Base-by-base conservation (phyloP, 2,329 filamentous ascomycete species). In the Coniochaeta sp. region DNA sequence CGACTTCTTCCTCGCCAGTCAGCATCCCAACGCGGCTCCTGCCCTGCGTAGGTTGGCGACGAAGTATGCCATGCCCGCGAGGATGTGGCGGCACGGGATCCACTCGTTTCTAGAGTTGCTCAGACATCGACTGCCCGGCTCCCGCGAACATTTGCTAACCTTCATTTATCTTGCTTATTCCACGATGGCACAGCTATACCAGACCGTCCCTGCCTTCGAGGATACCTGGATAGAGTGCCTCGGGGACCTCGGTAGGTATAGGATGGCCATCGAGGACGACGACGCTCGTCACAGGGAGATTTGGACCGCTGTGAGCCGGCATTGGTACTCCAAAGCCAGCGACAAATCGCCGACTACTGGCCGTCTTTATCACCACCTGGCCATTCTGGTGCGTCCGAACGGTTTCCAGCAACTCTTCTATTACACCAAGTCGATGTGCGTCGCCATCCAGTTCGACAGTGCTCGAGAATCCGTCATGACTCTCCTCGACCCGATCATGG, bases 151-250 rank as follows among this genome's bases (percentile, higher is more conserved):
- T 52, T 96, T 97, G 91, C 71, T 96, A 0, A 83, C 85, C 0
- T 97, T 96, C 51, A 90, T 97, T 1, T 95, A 95, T 56, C 68
- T 92, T 14, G 86, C 91, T 0, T 97, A 96, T 57, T 87, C 86
- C 2, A 95, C 95, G 82, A 89, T 96, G 79, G 86, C 89, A 0
- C 67, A 96, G 0, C 68, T 96, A 0, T 87, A 91, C 53, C 91
- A 97, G 60, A 95, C 89, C 0, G 89, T 96, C 0, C 84, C 87
- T 0, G 76, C 80, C 0, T 96, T 95, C 57, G 81, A 87, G 50
- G 87, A 94, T 52, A 96, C 89, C 0, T 97, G 92, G 92, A 89
- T 95, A 7, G 92, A 96, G 58, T 96, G 91, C 51, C 71, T 97
- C 0, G 92, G 92, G 0, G 91, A 97, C 62, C 69, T 96, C 0